These are phyloP conservation scores for Podosphaera fusca DNA, from an alignment of 2,329 filamentous ascomycete genomes.

Conservation along the genomic window DNA sequence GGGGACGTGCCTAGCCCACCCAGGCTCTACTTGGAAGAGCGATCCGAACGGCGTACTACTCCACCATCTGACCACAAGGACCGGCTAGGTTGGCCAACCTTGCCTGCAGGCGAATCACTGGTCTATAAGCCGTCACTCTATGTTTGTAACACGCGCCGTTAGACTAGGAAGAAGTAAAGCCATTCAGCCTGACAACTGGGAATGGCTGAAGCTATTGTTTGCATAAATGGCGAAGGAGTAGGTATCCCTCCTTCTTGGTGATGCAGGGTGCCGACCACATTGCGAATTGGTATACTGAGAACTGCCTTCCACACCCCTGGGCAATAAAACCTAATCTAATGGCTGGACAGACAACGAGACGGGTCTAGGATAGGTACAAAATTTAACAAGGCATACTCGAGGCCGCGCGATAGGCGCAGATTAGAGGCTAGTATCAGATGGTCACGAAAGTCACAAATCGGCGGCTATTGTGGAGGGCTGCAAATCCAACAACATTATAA, in stretches of 20 bases:
- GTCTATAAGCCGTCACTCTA: too few species aligned
- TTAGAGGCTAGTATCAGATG: background rate
- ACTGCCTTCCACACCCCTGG: constrained; percentile 10
- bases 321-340: constrained; percentile 11
- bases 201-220: constrained; percentile 10
- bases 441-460: background rate
- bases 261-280: constrained; percentile 6
- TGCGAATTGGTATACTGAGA: constrained; percentile 6
- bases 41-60: too few species aligned
- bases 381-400: constrained; percentile 6
- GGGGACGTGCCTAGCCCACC: too few species aligned
- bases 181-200: constrained; percentile 6
- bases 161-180: too few species aligned
- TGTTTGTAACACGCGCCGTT: too few species aligned
- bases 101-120: too few species aligned
- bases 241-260: constrained; percentile 12
- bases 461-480: background rate
- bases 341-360: constrained; percentile 16
- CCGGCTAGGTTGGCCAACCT: too few species aligned
- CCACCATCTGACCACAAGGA: too few species aligned
- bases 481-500: background rate
- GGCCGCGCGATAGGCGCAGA: background rate
- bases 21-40: too few species aligned
- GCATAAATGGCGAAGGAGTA: constrained; percentile 9
- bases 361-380: constrained; percentile 16